Base-by-base conservation (phyloP, 768 basidiomycete species). In the Trametes maxima region DNA sequence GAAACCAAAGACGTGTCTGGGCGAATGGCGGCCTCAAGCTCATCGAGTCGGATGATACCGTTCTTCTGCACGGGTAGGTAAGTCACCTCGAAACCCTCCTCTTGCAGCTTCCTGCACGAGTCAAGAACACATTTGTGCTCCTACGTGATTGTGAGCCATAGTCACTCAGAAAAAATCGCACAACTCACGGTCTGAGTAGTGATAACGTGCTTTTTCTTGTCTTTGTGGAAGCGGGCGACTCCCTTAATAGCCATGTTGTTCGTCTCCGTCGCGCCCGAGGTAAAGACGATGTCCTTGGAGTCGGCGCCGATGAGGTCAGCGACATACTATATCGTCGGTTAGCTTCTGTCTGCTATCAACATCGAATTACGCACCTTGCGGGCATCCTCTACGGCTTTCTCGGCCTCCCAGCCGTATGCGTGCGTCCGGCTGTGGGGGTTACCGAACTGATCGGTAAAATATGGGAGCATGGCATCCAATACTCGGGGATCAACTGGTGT, bases 71-170 rank as follows among this genome's bases (percentile, higher is more conserved):
- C 97, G 2, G 96, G 95, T n/a, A 99, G 82, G 76, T 98, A 99
- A 13, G 97, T 98, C 59, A 98, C 81, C 53, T 98, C 96, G 74
- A 98, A 98, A 4, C 96, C 97, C 77, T 98, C 95, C 73, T 98
- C 95, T 19, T 90, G 84, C 7, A 99, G 84, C 72, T 92, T 94
- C 70, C 97, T 85, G 78, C 95, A 98, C 3, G 96, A 98, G 75
- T 99, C 97, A 49, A 98, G 83, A 0, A 99, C 97, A 72, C 97
- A 99, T 81, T 99, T 99, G 77, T 99, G 97, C 75, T 99, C 97
- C 90, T 95, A 67, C n/a, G 25, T 40, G 35, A 28, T 12, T 6
- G 22, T 12, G 36, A 19, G 48, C 49, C 36, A 12, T 44, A 39
- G 13, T 5, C 36, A 47, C 53, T 40, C 1, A 45, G 4, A 16